Evolutionary conservation across 2,329 filamentous ascomycete species (phyloP).

Genomic region (Sphaerulina populicola): DNA sequence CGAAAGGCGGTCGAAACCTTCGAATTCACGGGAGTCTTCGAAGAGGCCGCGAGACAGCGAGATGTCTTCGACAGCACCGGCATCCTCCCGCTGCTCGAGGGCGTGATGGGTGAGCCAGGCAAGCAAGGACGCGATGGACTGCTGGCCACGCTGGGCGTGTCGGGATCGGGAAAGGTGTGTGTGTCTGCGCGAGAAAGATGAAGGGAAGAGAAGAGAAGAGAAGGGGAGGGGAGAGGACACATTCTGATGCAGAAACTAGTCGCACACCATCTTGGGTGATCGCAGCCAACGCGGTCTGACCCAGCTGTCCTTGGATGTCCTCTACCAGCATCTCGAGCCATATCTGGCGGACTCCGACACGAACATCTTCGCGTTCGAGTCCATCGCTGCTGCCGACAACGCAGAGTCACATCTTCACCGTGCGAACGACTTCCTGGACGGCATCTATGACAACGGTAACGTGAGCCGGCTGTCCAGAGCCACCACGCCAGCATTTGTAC

Average conservation of each 20-base stretch:
- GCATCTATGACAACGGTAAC: constrained; percentile 61
- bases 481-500: constrained; percentile 42
- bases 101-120: constrained; percentile 64
- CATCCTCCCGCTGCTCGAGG: constrained; percentile 66
- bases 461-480: constrained; percentile 38
- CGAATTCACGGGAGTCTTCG: constrained; percentile 86
- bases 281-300: constrained; percentile 79
- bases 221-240: too few species aligned
- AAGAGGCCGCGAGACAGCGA: constrained; percentile 73
- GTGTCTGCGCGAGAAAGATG: constrained; percentile 1
- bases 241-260: constrained; percentile 47
- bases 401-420: constrained; percentile 72
- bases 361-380: constrained; percentile 58
- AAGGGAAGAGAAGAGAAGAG: background rate
- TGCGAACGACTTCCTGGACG: constrained; percentile 70
- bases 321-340: constrained; percentile 71
- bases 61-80: constrained; percentile 78
- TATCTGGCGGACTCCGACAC: constrained; percentile 56
- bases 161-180: constrained; percentile 94
- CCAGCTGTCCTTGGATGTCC: constrained; percentile 79
- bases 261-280: constrained; percentile 89
- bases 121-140: constrained; percentile 80
- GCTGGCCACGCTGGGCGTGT: constrained; percentile 85
- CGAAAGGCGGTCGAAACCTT: constrained; percentile 88
- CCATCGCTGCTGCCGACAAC: constrained; percentile 65